phyloP scores from a whole-genome alignment of 441 rosid species.

The Gossypium davidsonii region DNA sequence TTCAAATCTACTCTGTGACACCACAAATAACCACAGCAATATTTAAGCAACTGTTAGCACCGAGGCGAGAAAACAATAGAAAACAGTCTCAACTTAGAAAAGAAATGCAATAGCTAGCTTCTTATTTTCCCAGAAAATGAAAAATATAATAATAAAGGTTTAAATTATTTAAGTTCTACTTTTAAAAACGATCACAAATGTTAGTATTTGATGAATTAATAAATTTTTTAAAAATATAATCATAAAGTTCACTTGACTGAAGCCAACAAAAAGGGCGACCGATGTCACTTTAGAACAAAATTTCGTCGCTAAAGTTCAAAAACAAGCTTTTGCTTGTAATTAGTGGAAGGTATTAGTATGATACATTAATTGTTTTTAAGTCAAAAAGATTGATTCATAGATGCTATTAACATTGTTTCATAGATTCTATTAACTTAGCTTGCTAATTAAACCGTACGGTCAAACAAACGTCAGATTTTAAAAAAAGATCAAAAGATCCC shows the following conservation, averaged over 20 bases:
- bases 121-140: neutral
- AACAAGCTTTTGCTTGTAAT: neutral
- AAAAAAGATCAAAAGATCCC: neutral
- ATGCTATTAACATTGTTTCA: neutral
- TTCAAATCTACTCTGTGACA: slow-evolving; percentile 70
- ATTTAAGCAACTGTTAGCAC: neutral
- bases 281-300: neutral
- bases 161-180: neutral
- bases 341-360: neutral
- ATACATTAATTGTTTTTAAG: neutral
- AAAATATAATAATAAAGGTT: neutral
- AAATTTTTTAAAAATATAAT: neutral
- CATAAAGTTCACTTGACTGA: neutral
- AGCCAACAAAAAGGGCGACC: neutral
- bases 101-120: neutral
- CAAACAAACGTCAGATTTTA: neutral
- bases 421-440: neutral
- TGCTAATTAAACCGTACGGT: neutral
- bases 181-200: neutral
- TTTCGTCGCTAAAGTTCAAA: neutral
- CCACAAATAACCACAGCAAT: neutral
- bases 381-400: neutral
- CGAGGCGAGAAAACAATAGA: neutral
- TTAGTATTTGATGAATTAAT: neutral
- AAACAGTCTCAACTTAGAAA: neutral